Conservation (phyloP, 1,284 basidiomycete species). For the Fomitopsis palustris region DNA sequence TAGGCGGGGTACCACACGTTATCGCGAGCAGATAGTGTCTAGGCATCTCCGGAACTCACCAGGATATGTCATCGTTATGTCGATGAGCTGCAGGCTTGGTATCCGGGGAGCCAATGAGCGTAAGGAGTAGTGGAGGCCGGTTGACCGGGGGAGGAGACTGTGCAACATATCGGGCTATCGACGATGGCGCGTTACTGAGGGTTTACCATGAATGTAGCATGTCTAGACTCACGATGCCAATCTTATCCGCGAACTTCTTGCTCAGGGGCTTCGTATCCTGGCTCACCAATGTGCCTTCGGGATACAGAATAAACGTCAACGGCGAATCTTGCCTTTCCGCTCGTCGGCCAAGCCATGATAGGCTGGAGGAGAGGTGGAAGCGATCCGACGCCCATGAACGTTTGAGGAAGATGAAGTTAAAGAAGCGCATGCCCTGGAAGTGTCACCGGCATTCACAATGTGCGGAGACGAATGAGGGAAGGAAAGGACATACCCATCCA, state of each 20-base stretch:
- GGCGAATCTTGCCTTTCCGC: constrained; percentile 66
- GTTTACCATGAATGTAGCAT: background rate
- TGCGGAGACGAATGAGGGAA: background rate
- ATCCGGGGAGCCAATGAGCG: constrained; percentile 78
- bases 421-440: constrained; percentile 84
- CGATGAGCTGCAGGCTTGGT: constrained; percentile 78
- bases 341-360: constrained; percentile 54
- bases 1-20: constrained; percentile 22
- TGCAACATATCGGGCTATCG: constrained; percentile 75
- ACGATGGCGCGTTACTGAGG: constrained; percentile 1
- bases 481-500: constrained; percentile 70
- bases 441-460: background rate
- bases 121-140: constrained; percentile 84
- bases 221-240: constrained; percentile 57
- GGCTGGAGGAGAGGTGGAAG: constrained; percentile 53
- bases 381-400: constrained; percentile 86
- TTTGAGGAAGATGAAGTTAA: constrained; percentile 85
- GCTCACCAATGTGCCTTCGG: constrained; percentile 90
- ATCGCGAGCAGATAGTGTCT: background rate
- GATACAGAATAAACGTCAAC: constrained; percentile 84
- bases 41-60: constrained; percentile 40
- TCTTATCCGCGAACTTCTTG: constrained; percentile 80
- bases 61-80: constrained; percentile 88
- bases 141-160: constrained; percentile 84
- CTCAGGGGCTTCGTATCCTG: constrained; percentile 80